Conservation (phyloP, 2,329 filamentous ascomycete species). For the Botrytis fabae region DNA sequence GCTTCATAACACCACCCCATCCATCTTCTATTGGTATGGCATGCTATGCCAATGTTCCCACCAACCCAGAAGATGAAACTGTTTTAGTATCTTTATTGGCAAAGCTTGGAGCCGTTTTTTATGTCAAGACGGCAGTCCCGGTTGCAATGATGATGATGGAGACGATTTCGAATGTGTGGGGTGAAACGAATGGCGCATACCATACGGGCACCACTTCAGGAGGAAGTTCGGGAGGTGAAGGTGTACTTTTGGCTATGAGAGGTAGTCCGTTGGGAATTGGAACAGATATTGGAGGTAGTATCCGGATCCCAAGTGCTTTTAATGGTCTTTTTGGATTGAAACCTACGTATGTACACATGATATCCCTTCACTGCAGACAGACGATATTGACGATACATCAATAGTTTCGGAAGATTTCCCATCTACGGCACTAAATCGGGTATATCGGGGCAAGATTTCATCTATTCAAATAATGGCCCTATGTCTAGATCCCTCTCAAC, state of each 20-base stretch:
- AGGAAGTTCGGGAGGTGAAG: constrained; percentile 35
- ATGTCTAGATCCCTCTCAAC: constrained; percentile 18
- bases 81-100: constrained; percentile 44
- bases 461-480: constrained; percentile 19
- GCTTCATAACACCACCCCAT: constrained; percentile 42
- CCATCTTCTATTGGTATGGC: constrained; percentile 43
- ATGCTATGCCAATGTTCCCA: constrained; percentile 41
- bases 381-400: constrained; percentile 27
- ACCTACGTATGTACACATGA: constrained; percentile 35
- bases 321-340: constrained; percentile 45
- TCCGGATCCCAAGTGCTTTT: constrained; percentile 44
- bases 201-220: constrained; percentile 33
- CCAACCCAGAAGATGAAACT: constrained; percentile 35
- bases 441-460: constrained; percentile 24
- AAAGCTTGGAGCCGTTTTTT: constrained; percentile 62
- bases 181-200: constrained; percentile 43
- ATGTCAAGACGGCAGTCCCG: constrained; percentile 89
- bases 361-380: not conserved
- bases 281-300: constrained; percentile 39
- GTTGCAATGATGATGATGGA: constrained; percentile 41
- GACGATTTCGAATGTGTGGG: constrained; percentile 27
- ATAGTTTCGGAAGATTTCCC: constrained; percentile 35
- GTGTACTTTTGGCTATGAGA: constrained; percentile 21
- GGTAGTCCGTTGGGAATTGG: constrained; percentile 25
- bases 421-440: constrained; percentile 20